Conservation (phyloP, 192 early-diverging fungal species). For the Gryganskiella cystojenkinii region DNA sequence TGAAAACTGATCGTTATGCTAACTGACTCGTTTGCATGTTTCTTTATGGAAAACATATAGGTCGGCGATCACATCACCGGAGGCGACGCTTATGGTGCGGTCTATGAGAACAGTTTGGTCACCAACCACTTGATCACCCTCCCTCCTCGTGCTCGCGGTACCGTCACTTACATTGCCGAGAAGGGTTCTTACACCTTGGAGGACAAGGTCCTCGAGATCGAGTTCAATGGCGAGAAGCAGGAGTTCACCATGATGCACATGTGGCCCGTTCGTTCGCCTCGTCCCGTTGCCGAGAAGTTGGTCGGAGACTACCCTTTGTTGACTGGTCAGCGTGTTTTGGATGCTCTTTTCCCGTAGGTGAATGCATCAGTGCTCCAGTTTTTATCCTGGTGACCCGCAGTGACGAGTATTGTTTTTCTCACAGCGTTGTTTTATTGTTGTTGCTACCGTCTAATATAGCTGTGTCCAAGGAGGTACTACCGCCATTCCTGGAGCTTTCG, state of each 20-base stretch:
- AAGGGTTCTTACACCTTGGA: slow-evolving; percentile 93
- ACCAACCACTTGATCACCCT: slow-evolving; percentile 93
- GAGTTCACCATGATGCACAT: slow-evolving; percentile 97
- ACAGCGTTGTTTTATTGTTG: background rate
- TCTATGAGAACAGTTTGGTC: slow-evolving; percentile 96
- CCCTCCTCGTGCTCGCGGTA: slow-evolving; percentile 93
- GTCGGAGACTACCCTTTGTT: slow-evolving; percentile 95
- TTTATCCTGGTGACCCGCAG: no score
- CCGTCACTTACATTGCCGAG: slow-evolving; percentile 95
- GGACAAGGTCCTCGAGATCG: slow-evolving; percentile 93
- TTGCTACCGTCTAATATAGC: slow-evolving; percentile 33
- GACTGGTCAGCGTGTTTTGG: slow-evolving; percentile 98
- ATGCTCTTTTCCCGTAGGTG: slow-evolving; percentile 97
- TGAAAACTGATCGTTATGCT: no score
- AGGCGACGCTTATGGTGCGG: slow-evolving; percentile 95
- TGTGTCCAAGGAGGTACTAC: slow-evolving; percentile 99
- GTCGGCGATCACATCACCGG: slow-evolving; percentile 98
- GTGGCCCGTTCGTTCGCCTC: slow-evolving; percentile 98
- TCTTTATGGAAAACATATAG: no score
- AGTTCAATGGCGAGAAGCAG: slow-evolving; percentile 95
- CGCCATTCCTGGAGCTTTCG: slow-evolving; percentile 99
- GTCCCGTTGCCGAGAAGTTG: slow-evolving; percentile 94
- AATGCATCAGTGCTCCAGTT: no score
- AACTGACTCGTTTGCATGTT: no score
- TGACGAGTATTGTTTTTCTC: background rate